Conservation (phyloP, 345 rosid species). For the Arabidopsis arenosa region DNA sequence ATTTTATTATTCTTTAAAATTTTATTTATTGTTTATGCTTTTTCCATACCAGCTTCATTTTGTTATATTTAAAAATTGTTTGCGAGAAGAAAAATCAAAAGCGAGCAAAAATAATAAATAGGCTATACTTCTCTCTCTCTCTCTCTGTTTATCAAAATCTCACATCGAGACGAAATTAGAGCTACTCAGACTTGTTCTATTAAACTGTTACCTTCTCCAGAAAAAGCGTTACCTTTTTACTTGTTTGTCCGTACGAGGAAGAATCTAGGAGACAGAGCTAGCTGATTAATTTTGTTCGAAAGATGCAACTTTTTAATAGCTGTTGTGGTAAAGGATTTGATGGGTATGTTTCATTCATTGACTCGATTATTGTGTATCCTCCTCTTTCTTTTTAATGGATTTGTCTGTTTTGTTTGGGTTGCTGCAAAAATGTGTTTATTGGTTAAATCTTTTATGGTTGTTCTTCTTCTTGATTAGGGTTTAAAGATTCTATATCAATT, state of each 20-base stretch:
- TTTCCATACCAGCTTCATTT: constrained; percentile 22
- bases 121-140: not conserved
- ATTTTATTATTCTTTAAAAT: not conserved
- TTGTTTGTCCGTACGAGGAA: constrained; percentile 11
- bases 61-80: not conserved
- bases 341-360: constrained; percentile 54
- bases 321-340: constrained; percentile 75
- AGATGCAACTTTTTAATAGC: constrained; percentile 71
- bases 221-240: constrained; percentile 26
- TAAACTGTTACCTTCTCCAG: constrained; percentile 36
- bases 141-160: constrained; percentile 2
- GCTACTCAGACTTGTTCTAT: constrained; percentile 12
- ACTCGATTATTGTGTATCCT: constrained; percentile 14
- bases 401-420: constrained; percentile 10
- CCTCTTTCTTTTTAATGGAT: not conserved
- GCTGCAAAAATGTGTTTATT: constrained; percentile 26
- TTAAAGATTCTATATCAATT: not conserved
- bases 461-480: constrained; percentile 25
- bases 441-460: constrained; percentile 22
- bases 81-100: constrained; percentile 3
- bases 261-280: constrained; percentile 23
- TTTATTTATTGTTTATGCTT: not conserved
- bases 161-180: constrained; percentile 30
- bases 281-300: constrained; percentile 19
- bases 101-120: constrained; percentile 15